A percentile compares a stretch with the other conserved stretches of the same genome.
Conservation (phyloP, 192 early-diverging fungal genomes). For the Linderina pennispora region DNA sequence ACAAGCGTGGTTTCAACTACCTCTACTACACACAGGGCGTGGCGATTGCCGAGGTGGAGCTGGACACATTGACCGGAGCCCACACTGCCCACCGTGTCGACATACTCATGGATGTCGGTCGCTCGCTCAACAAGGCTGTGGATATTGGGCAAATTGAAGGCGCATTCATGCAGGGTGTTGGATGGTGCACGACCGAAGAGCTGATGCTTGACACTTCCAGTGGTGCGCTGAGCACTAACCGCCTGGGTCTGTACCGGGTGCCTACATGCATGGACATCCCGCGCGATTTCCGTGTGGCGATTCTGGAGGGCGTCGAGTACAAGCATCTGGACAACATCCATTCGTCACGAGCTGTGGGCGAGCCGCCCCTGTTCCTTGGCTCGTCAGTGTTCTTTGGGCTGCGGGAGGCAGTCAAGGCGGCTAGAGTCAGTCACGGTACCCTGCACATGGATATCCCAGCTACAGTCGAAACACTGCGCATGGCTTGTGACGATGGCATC, state of each 20-base stretch:
- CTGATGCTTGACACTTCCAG: constrained; percentile 55
- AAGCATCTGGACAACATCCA: constrained; percentile 54
- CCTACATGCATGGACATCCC: constrained; percentile 70
- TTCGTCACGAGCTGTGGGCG: constrained; percentile 64
- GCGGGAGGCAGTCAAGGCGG: constrained; percentile 58
- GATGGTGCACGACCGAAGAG: constrained; percentile 72
- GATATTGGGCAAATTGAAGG: constrained; percentile 79
- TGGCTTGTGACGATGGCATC: constrained; percentile 50
- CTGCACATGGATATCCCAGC: constrained; percentile 54
- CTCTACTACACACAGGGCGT: constrained; percentile 70
- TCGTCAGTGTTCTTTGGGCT: constrained; percentile 60
- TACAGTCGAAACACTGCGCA: constrained; percentile 60
- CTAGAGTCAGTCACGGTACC: constrained; percentile 35
- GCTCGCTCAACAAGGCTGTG: constrained; percentile 64
- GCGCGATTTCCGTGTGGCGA: constrained; percentile 58
- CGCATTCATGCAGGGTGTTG: constrained; percentile 66
- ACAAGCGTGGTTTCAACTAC: constrained; percentile 46
- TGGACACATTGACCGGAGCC: constrained; percentile 67
- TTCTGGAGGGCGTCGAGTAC: constrained; percentile 47
- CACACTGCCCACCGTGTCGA: constrained; percentile 57
- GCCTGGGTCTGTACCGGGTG: constrained; percentile 71
- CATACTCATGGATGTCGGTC: constrained; percentile 69
- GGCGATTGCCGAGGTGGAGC: constrained; percentile 64
- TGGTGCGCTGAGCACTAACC: constrained; percentile 60
- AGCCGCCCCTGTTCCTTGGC: constrained; percentile 71